phyloP scores from a whole-genome alignment of 371 early-diverging fungal species.

The Mortierella polycephala region DNA sequence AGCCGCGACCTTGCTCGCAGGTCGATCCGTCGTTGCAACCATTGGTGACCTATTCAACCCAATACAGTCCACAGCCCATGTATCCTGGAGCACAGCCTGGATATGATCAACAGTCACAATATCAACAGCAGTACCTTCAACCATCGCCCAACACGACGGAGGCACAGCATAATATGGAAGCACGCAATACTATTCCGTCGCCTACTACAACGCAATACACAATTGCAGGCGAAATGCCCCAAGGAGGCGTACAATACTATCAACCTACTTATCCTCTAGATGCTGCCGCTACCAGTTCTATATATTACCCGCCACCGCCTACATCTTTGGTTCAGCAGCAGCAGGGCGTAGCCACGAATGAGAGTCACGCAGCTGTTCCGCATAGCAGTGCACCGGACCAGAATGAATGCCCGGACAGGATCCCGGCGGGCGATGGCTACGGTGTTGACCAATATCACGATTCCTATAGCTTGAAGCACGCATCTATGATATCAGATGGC shows the following conservation, averaged over 20 bases:
- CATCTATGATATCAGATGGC: constrained; percentile 2
- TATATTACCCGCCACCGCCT: constrained; percentile 31
- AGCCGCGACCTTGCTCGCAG: too few relatives aligned
- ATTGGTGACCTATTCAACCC: not conserved
- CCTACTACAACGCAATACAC: not conserved
- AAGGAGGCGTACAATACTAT: constrained; percentile 5
- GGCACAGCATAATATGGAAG: not conserved
- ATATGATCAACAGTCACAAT: not conserved
- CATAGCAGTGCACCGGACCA: not conserved
- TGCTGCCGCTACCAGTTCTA: not conserved
- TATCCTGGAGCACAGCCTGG: not conserved
- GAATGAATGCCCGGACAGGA: not conserved
- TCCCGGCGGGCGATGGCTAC: not conserved
- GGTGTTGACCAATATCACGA: constrained; percentile 2
- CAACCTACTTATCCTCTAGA: not conserved
- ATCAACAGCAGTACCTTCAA: constrained; percentile 7
- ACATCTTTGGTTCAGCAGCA: not conserved
- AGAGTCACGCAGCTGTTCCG: too few relatives aligned
- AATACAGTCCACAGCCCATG: not conserved
- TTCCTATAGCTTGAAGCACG: not conserved
- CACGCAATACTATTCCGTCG: not conserved
- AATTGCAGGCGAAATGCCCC: too few relatives aligned
- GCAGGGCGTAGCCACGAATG: not conserved
- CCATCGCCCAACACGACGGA: not conserved
- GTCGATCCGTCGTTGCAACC: not conserved